Base-by-base conservation (phyloP, 345 rosid genomes). In the Gossypioides kirkii region DNA sequence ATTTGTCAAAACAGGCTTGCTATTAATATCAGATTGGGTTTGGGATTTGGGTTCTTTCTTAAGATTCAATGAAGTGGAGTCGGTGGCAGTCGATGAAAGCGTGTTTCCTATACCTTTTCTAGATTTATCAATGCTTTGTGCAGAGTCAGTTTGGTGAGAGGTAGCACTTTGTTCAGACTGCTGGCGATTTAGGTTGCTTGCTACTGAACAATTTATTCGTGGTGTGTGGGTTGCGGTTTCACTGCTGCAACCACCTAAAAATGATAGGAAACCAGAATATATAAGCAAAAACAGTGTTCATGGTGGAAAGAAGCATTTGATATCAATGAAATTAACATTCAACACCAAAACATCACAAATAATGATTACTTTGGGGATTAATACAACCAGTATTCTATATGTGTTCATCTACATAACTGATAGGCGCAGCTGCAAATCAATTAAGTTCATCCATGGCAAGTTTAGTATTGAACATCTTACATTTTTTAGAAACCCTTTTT, bases 191-290 rank as follows among this genome's bases (percentile, higher is more conserved):
- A 41, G 17, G 18, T 54, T 63, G 49, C 41, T 68, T 26, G 59
- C 61, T n/a, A 17, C 69, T 13, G 77, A 72, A 49, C 56, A 56
- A 65, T 75, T 60, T 63, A 14, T 53, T 54, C 17, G 76, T 47
- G 76, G 58, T 23, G 84, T 76, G 66, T 46, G 42, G 72, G 80
- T 81, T 73, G 75, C 79, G 14, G 69, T 61, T 10, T 81, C 78
- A 23, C 78, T 73, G 76, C 82, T 78, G 69, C 76, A 74, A 58
- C 81, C 84, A 56, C 81, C 89, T 86, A 81, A 14, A 61, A 77
- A 52, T 58, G 14, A 52, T 32, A 45, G 22, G 68, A 8, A 56
- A 4, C 64, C 59, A 14, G 17, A 28, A 53, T 61, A 45, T 11
- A 56, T 71, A 2, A 47, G 16, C 3, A 3, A 62, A 52, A 43